These are phyloP conservation scores for Tricholoma matsutake DNA, from an alignment of 768 basidiomycete species.

Conservation along the genomic window DNA sequence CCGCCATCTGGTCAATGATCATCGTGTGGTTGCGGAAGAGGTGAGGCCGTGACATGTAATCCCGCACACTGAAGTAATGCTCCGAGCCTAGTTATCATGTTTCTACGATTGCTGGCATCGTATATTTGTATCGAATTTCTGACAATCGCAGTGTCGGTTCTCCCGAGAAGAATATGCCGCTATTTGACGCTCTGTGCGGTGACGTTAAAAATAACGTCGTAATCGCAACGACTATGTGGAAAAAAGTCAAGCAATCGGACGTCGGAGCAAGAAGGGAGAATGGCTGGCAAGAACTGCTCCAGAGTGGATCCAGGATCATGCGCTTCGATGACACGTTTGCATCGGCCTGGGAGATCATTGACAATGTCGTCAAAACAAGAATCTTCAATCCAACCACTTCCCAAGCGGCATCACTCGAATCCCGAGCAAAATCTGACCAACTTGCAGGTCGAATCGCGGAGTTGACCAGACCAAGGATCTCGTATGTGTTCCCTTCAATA, in stretches of 20 bases:
- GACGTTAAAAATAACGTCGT: not conserved
- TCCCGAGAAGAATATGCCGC: not conserved
- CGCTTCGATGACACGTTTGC: not conserved
- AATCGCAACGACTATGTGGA: slow-evolving; percentile 2
- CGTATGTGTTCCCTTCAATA: not conserved
- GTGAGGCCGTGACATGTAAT: not conserved
- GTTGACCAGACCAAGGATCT: not conserved
- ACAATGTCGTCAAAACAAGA: not conserved
- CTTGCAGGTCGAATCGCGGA: not conserved
- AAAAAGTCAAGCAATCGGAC: not conserved
- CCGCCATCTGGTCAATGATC: not conserved
- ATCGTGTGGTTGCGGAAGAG: not conserved
- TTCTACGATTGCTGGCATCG: not conserved
- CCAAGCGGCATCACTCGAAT: not conserved
- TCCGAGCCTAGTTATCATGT: not conserved
- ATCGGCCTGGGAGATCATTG: slow-evolving; percentile 3
- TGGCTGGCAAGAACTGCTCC: not conserved
- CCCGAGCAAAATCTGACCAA: not conserved
- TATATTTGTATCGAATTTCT: slow-evolving; percentile 1
- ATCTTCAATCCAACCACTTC: not conserved
- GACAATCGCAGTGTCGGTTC: not conserved
- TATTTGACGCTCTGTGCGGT: not conserved
- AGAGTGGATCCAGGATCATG: not conserved
- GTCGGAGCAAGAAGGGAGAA: not conserved
- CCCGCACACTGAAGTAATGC: not conserved